Evolutionary conservation across 2,329 filamentous ascomycete species (phyloP).

Genomic region (Ascocoryne sarcoides): DNA sequence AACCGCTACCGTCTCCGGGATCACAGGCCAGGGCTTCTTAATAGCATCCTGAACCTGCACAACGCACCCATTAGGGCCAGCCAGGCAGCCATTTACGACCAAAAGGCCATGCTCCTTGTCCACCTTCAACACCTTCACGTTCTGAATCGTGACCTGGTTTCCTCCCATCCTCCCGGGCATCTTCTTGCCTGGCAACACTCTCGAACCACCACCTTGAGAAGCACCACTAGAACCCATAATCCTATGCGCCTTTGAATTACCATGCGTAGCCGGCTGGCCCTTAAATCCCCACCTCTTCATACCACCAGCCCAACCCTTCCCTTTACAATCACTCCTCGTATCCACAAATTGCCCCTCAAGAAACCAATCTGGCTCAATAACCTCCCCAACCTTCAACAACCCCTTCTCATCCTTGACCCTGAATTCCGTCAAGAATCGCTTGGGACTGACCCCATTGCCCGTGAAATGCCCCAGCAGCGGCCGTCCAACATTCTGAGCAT

Average conservation of each 20-base stretch:
- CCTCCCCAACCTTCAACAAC: conserved; percentile 64
- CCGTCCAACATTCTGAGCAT: conserved; percentile 67
- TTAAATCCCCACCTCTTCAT: conserved; percentile 94
- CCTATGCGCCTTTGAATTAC: conserved; percentile 89
- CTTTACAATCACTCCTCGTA: conserved; percentile 66
- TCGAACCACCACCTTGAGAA: conserved; percentile 83
- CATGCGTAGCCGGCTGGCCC: conserved; percentile 87
- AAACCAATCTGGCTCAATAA: conserved; percentile 84
- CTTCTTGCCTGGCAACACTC: conserved; percentile 92
- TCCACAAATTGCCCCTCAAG: conserved; percentile 85
- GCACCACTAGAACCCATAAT: conserved; percentile 85
- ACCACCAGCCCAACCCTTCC: conserved; percentile 90
- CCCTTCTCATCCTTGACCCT: conserved; percentile 66
- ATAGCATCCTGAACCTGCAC: conserved; percentile 85
- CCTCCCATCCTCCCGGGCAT: conserved; percentile 97
- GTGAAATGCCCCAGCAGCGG: conserved; percentile 85
- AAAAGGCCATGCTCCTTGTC: conserved; percentile 82
- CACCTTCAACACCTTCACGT: conserved; percentile 79
- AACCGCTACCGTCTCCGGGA: conserved; percentile 43
- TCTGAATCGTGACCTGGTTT: conserved; percentile 81
- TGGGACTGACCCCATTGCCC: conserved; percentile 70
- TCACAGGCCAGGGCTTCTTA: conserved; percentile 68
- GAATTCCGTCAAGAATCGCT: conserved; percentile 80
- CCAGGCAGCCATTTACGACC: conserved; percentile 77
- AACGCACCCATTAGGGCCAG: conserved; percentile 77